phyloP scores from a whole-genome alignment of 1,284 basidiomycete species.

The Puccinia hordei region DNA sequence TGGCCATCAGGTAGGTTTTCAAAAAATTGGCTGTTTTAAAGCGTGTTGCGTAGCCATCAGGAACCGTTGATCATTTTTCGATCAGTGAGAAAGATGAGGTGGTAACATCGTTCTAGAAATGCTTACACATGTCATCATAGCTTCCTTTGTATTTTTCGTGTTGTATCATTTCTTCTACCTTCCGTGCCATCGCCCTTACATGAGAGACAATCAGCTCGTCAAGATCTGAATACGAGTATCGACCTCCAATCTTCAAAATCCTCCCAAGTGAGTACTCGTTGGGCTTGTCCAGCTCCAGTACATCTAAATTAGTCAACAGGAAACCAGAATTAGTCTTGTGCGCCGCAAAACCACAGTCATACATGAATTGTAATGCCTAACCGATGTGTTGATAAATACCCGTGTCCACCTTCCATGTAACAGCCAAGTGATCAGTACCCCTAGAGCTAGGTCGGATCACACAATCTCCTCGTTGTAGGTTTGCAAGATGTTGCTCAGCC shows the following conservation, averaged over 20 bases:
- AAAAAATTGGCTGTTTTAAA: slow-evolving; percentile 72
- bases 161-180: slow-evolving; percentile 90
- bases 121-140: slow-evolving; percentile 82
- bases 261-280: slow-evolving; percentile 70
- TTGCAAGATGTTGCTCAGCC: slow-evolving; percentile 85
- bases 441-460: slow-evolving; percentile 96
- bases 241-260: slow-evolving; percentile 73
- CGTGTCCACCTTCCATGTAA: slow-evolving; percentile 99
- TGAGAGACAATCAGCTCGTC: slow-evolving; percentile 98
- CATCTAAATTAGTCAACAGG: slow-evolving; percentile 66
- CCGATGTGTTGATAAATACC: slow-evolving; percentile 96
- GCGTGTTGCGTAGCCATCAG: not conserved
- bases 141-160: slow-evolving; percentile 94
- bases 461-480: slow-evolving; percentile 88
- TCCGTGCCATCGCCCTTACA: slow-evolving; percentile 87
- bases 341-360: not conserved
- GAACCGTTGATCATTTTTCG: not conserved
- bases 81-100: not conserved
- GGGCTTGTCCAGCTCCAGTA: slow-evolving; percentile 75
- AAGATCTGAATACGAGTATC: slow-evolving; percentile 86
- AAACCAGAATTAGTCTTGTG: not conserved
- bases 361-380: slow-evolving; percentile 21
- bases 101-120: not conserved
- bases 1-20: slow-evolving; percentile 85
- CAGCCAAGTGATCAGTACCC: slow-evolving; percentile 87